Evolutionary conservation across 2,329 filamentous ascomycete genomes (phyloP).

Genomic region (Purpureocillium lavendulum): DNA sequence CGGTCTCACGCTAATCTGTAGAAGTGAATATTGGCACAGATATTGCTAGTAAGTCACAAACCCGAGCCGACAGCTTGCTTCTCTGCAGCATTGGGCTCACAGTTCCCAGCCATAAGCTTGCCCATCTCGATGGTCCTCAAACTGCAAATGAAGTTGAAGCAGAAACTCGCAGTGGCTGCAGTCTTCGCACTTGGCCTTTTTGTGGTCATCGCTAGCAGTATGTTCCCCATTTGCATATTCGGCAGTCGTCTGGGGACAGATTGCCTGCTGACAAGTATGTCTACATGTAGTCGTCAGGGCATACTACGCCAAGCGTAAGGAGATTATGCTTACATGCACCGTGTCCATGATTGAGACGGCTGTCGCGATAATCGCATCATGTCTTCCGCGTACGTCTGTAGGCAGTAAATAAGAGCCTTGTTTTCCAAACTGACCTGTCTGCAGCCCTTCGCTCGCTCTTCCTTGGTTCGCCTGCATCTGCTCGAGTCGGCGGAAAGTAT

Average conservation of each 20-base stretch:
- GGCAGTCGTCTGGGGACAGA: no score
- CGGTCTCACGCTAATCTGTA: no score
- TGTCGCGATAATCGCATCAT: slow-evolving; percentile 29
- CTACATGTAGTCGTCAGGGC: slow-evolving; percentile 19
- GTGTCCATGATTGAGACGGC: slow-evolving; percentile 28
- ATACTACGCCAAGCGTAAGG: slow-evolving; percentile 21
- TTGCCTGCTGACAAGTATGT: no score
- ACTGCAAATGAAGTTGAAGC: slow-evolving; percentile 22
- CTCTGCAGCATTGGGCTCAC: slow-evolving; percentile 3
- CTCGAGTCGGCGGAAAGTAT: no score
- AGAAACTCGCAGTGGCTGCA: slow-evolving; percentile 21
- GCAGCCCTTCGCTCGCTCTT: no score
- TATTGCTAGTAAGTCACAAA: no score
- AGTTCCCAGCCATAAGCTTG: slow-evolving; percentile 16
- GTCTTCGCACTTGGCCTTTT: slow-evolving; percentile 22
- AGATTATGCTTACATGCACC: slow-evolving; percentile 28
- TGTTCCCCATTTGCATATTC: no score
- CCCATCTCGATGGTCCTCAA: slow-evolving; percentile 25
- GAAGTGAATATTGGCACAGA: no score
- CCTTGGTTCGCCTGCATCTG: no score
- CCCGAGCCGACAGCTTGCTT: no score
- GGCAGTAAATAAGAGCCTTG: no score
- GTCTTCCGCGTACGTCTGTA: slow-evolving; percentile 24
- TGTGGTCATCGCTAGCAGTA: slow-evolving; percentile 21
- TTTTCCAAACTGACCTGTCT: no score